Evolutionary conservation across 2,329 filamentous ascomycete species (phyloP).

Genomic region (Colletotrichum sojae): DNA sequence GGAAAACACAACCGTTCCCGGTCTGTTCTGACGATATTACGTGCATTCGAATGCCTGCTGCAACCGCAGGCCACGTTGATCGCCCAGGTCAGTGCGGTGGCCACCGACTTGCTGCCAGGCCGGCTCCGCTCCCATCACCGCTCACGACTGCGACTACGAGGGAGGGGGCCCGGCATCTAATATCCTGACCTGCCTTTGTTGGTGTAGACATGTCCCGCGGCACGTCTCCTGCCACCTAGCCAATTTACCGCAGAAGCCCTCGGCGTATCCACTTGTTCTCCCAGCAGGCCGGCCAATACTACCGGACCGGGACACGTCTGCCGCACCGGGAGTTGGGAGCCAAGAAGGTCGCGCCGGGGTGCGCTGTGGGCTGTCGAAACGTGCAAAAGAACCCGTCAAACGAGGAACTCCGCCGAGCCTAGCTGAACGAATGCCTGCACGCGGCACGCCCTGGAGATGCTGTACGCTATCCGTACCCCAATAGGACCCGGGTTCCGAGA

Average conservation of each 20-base stretch:
- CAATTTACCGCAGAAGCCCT: constrained; percentile 2
- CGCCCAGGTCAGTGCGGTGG: too few species aligned
- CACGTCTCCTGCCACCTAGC: neutral
- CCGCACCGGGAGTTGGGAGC: constrained; percentile 15
- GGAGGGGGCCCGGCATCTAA: too few species aligned
- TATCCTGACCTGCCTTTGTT: too few species aligned
- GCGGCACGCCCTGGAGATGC: neutral
- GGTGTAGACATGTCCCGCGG: neutral
- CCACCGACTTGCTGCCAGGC: neutral
- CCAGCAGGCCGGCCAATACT: constrained; percentile 14
- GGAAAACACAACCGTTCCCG: constrained; percentile 24
- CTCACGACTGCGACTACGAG: neutral
- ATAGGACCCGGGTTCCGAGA: constrained; percentile 14
- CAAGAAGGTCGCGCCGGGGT: constrained; percentile 8
- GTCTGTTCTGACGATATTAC: constrained; percentile 24
- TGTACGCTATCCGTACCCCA: neutral
- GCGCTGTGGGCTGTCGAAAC: neutral
- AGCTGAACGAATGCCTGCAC: neutral
- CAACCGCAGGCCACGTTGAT: neutral
- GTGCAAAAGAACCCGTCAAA: constrained; percentile 12
- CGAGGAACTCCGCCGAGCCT: constrained; percentile 5
- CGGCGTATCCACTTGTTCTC: constrained; percentile 6
- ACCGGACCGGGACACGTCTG: constrained; percentile 10
- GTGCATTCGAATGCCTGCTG: constrained; percentile 20
- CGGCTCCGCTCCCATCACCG: neutral